Base-by-base conservation (phyloP, 2,329 filamentous ascomycete species). In the Xylaria sp. region DNA sequence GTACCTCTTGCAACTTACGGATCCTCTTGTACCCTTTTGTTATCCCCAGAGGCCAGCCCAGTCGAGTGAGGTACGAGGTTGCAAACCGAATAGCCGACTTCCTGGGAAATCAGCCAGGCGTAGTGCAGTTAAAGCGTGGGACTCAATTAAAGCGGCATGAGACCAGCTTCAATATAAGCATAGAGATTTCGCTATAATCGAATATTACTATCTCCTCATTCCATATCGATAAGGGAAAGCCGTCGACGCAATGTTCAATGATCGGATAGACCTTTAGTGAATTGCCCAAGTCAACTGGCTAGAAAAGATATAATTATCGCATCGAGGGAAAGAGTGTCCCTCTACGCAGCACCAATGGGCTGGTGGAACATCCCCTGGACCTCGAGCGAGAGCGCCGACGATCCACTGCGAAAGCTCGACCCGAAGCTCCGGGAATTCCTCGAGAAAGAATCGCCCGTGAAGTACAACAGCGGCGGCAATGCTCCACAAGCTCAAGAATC, bases 351-450 rank as follows among this genome's bases (percentile, higher is more conserved):
- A 67, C 66, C 72, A 68, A 90, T 90, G 88, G 87, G 87, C 73
- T 89, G 86, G 86, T 81, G 88, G 75, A 83, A 86, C 72, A 85
- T 84, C 67, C 82, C 88, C 68, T 85, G 87, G 71, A 79, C 86
- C 75, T 81, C 84, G 72, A 79, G 81, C 63, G 82, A 79, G 70
- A 82, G 81, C 71, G 79, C 79, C 75, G 85, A 90, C 71, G 89
- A 93, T 78, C 90, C 92, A 28, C 86, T 94, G 73, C 86, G 87
- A 75, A 90, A 92, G 75, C 90, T 98, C 75, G 94, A 97, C 78
- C 92, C 93, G 48, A 90, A 91, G 72, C 88, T 97, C 66, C 91
- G 92, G 77, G 92, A 95, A 73, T 97, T 94, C 80, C 90, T 97
- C 77, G 86, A 94, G 78, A 90, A 91, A 81, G 93, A 97, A 83